These are phyloP conservation scores for Corinectria fuckeliana DNA, from an alignment of 2,329 filamentous ascomycete genomes.

Conservation along the genomic window DNA sequence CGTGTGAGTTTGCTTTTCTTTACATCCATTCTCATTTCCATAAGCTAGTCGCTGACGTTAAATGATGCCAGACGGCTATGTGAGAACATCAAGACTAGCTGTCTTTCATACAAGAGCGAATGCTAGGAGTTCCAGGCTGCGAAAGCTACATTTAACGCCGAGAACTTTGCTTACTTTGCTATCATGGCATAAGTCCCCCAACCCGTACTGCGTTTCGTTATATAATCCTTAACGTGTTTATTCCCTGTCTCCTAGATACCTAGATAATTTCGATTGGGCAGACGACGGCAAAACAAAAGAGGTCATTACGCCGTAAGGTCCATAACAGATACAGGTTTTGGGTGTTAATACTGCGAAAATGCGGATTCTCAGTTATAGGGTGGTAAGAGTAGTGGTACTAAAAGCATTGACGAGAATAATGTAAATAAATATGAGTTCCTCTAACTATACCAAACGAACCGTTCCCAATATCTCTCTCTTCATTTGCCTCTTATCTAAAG, in stretches of 20 bases:
- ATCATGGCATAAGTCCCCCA: background rate
- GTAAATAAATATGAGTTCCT: background rate
- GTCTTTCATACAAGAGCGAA: background rate
- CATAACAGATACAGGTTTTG: too few relatives aligned
- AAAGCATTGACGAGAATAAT: background rate
- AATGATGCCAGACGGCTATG: background rate
- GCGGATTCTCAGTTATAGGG: background rate
- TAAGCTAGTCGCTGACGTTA: background rate
- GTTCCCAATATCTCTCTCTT: background rate
- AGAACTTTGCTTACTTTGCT: background rate
- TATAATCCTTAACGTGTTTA: background rate
- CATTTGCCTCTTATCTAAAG: background rate
- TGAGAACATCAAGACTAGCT: background rate
- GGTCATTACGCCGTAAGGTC: background rate
- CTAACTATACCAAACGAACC: background rate
- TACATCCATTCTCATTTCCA: too few relatives aligned
- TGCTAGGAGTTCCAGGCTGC: background rate
- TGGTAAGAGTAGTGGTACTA: background rate
- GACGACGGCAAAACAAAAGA: background rate
- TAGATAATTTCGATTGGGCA: background rate
- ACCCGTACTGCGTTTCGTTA: background rate
- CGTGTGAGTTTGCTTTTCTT: background rate
- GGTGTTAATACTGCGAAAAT: too few relatives aligned
- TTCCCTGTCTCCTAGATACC: background rate
- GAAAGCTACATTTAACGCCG: background rate